Conservation (phyloP, 2,329 filamentous ascomycete genomes). For the Dothistroma pini region DNA sequence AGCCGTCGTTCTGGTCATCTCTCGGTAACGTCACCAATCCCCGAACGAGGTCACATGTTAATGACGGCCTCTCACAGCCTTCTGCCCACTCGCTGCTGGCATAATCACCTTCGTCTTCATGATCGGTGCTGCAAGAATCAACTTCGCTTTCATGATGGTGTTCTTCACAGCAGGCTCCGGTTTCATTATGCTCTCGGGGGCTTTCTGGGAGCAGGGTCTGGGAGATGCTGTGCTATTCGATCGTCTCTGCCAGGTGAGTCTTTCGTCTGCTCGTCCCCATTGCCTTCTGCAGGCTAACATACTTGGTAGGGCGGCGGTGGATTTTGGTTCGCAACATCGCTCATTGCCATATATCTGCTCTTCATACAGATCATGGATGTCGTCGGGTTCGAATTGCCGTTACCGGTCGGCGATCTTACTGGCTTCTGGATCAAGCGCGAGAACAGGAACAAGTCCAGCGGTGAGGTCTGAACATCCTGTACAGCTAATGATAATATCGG, state of each 20-base stretch:
- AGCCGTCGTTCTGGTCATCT: constrained; percentile 8
- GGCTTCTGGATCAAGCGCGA: constrained; percentile 9
- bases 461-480: not conserved
- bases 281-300: not conserved
- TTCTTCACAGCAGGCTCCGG: constrained; percentile 15
- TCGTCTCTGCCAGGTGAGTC: constrained; percentile 4
- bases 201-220: constrained; percentile 13
- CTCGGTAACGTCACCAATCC: constrained; percentile 4
- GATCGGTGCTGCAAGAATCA: constrained; percentile 12
- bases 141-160: constrained; percentile 14
- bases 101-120: constrained; percentile 15
- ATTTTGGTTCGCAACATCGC: constrained; percentile 11
- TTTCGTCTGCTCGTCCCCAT: too few species aligned
- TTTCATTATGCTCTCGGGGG: constrained; percentile 12
- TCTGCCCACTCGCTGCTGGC: constrained; percentile 11
- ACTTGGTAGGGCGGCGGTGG: constrained; percentile 10
- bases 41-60: not conserved
- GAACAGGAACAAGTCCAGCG: not conserved
- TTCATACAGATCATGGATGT: constrained; percentile 13
- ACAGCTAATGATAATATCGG: not conserved
- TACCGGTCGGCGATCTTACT: constrained; percentile 21
- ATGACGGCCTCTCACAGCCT: constrained; percentile 2
- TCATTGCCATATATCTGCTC: constrained; percentile 22
- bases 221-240: constrained; percentile 7
- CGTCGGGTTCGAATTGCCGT: constrained; percentile 10